Evolutionary conservation across 1,284 basidiomycete species (phyloP), one percentile per base, ranked within the genome.

Genomic region (Microbotryomycetes sp.): DNA sequence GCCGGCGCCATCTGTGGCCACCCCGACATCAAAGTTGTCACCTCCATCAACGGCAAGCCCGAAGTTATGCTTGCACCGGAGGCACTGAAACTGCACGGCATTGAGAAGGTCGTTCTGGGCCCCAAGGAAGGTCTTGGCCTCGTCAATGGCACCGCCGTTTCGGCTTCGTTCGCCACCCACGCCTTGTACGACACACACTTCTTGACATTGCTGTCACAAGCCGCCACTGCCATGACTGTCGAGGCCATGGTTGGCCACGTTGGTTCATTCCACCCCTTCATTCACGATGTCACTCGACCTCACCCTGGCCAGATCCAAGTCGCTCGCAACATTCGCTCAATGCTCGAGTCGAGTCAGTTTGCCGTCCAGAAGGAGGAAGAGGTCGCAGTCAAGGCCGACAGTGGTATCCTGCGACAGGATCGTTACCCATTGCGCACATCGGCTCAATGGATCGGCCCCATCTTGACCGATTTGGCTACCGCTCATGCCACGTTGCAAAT

Each of bases 291-390:
- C 47, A 84, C 86, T 16, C 83, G 89, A 29, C 89, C 89, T n/a
- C 90, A 92, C 74, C 86, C 88, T 3, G 89, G 89, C 52, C 90
- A 92, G 77, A 80, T 89, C 58, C 86, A 90, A 73, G 82, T 81
- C 0, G 88, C 87, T 2, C 81, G 79, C 65, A 82, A 83, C 59
- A 82, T 92, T 57, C 82, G 82, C 78, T 78, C 59, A 19, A 36
- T 67, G 22, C 80, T 92, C 7, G 80, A 83, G n/a, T 87, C 83
- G 15, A 87, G 85, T 69, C 80, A 80, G 52, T 82, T 92, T 58
- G 87, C 87, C 25, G 63, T 77, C 76, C 73, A 76, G n/a, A 79
- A 83, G 32, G 86, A 86, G 65, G 79, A 82, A 59, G 84, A 86
- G 71, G 80, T 83, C 56, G 80, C 79, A 49, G 81, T 85, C 56